These are phyloP conservation scores for Dioszegia crocea DNA, from an alignment of 768 basidiomycete genomes.

Conservation along the genomic window DNA sequence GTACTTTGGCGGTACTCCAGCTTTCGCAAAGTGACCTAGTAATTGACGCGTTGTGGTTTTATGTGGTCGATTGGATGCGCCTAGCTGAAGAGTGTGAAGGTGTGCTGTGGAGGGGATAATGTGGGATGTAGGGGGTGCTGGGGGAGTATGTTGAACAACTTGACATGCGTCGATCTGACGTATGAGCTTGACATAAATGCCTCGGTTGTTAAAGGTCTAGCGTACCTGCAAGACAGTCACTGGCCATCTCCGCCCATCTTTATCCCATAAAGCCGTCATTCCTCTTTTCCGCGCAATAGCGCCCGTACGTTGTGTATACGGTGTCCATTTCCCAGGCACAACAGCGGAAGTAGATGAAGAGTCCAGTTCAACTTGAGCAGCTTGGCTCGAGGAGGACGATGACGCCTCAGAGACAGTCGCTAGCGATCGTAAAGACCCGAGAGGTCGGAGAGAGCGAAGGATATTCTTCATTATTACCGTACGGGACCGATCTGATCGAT, in stretches of 20 bases:
- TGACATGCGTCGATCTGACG: slow-evolving; percentile 50
- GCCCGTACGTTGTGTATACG: slow-evolving; percentile 80
- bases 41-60: slow-evolving; percentile 73
- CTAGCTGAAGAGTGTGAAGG: slow-evolving; percentile 91
- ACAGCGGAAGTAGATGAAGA: not conserved
- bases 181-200: not conserved
- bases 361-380: not conserved
- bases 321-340: slow-evolving; percentile 66
- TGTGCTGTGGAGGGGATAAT: slow-evolving; percentile 31
- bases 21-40: slow-evolving; percentile 83
- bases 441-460: not conserved
- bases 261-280: slow-evolving; percentile 90
- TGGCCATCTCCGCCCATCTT: slow-evolving; percentile 78
- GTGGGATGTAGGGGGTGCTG: not conserved
- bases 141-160: slow-evolving; percentile 47
- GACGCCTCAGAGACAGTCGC: slow-evolving; percentile 25
- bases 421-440: slow-evolving; percentile 12
- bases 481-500: no score
- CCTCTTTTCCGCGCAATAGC: slow-evolving; percentile 91
- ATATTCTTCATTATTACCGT: slow-evolving; percentile 5
- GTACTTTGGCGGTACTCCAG: slow-evolving; percentile 70
- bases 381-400: not conserved
- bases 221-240: slow-evolving; percentile 91
- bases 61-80: slow-evolving; percentile 68
- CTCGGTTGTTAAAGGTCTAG: no score